Evolutionary conservation across 2,329 filamentous ascomycete genomes (phyloP).

Genomic region (Pseudomassariella vexata): DNA sequence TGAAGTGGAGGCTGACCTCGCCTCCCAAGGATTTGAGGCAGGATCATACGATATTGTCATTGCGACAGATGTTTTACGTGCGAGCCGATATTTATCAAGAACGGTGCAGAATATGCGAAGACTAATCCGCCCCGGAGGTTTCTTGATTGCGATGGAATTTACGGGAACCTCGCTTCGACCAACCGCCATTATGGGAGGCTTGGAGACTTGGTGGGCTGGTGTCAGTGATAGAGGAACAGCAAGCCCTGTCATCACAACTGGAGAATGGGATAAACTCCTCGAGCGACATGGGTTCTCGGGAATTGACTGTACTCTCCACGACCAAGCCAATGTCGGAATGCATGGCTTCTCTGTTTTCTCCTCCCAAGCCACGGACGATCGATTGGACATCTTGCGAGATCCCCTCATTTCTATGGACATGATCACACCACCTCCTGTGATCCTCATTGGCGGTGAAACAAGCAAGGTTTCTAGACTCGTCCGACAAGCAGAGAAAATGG

Average conservation of each 20-base stretch:
- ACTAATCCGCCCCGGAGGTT: slow-evolving; percentile 30
- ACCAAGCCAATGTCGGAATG: slow-evolving; percentile 1
- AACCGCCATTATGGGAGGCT: slow-evolving; percentile 3
- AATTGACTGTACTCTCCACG: slow-evolving; percentile 14
- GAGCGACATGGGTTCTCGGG: slow-evolving; percentile 21
- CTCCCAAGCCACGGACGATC: slow-evolving; percentile 25
- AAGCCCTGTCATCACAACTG: no score
- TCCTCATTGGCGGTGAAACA: no score
- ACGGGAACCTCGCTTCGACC: slow-evolving; percentile 4
- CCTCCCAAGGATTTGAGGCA: slow-evolving; percentile 21
- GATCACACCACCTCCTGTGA: no score
- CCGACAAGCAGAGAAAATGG: no score
- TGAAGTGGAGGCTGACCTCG: slow-evolving; percentile 22
- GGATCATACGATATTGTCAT: slow-evolving; percentile 27
- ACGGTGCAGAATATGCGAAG: slow-evolving; percentile 20
- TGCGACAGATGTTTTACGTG: slow-evolving; percentile 25
- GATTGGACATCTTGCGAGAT: slow-evolving; percentile 7
- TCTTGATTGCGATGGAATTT: slow-evolving; percentile 20
- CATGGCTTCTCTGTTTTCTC: slow-evolving; percentile 16
- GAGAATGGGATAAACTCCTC: no score
- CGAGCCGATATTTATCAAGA: slow-evolving; percentile 15
- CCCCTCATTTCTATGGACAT: no score
- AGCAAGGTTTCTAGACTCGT: no score
- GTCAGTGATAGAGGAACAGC: slow-evolving; percentile 7
- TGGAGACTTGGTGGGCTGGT: slow-evolving; percentile 9